Percentiles rank a stretch among this genome's conserved stretches.
These are phyloP conservation scores for Multifurca ochricompacta DNA, from an alignment of 768 basidiomycete genomes.

Conservation along the genomic window DNA sequence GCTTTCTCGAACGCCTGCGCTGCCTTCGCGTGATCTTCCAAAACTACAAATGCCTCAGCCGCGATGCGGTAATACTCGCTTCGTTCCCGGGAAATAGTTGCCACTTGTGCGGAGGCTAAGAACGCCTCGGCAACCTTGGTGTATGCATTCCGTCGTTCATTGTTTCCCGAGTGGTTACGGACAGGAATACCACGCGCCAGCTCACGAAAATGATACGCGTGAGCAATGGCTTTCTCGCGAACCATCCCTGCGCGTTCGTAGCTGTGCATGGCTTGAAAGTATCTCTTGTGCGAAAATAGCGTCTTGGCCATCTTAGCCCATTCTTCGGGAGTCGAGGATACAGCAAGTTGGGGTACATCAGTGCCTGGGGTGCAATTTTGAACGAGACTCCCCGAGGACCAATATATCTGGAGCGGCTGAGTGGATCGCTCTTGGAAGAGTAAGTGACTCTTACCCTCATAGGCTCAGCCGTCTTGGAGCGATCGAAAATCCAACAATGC, in stretches of 20 bases:
- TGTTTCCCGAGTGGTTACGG: slow-evolving; percentile 7
- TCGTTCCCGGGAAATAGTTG: slow-evolving; percentile 22
- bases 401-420: slow-evolving; percentile 36
- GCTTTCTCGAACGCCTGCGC: slow-evolving; percentile 36
- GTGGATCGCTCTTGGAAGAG: neutral
- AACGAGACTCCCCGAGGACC: slow-evolving; percentile 40
- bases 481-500: slow-evolving; percentile 61
- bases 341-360: slow-evolving; percentile 47
- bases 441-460: slow-evolving; percentile 40
- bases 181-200: slow-evolving; percentile 34
- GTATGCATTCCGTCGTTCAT: slow-evolving; percentile 31
- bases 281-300: slow-evolving; percentile 39
- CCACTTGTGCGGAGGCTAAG: slow-evolving; percentile 31
- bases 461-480: slow-evolving; percentile 47
- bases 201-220: slow-evolving; percentile 49
- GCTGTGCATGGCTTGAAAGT: slow-evolving; percentile 46
- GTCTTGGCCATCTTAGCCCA: slow-evolving; percentile 36
- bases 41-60: slow-evolving; percentile 40
- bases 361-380: slow-evolving; percentile 41
- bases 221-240: slow-evolving; percentile 39
- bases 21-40: slow-evolving; percentile 34
- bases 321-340: slow-evolving; percentile 41
- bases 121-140: slow-evolving; percentile 44
- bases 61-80: slow-evolving; percentile 36
- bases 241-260: slow-evolving; percentile 40